Evolutionary conservation across 1,284 basidiomycete genomes (phyloP), one percentile per base, ranked within the genome.

Genomic region (Pterulicium gracile): DNA sequence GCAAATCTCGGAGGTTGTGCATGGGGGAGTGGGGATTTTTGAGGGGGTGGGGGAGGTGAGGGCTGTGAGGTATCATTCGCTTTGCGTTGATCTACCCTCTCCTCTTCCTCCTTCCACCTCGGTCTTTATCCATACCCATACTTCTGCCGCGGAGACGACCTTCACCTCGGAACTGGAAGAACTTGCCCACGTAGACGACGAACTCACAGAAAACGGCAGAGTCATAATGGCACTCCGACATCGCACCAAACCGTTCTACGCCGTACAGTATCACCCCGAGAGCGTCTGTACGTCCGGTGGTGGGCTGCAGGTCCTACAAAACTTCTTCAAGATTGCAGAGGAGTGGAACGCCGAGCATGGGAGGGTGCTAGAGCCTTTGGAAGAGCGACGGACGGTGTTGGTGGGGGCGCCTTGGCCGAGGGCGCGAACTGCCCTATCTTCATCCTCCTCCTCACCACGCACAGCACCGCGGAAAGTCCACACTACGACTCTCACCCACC

Each of bases 231-330:
- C 77, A 21, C 61, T 73, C 22, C 72, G 69, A 53, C 91, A 94
- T 59, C 68, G 56, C 40, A 60, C 56, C 10, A 74, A 73, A 50
- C 89, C 93, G 0, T 88, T 94, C 54, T 94, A 86, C 80, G 91
- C 89, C 2, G 92, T 98, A 2, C 94, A 98, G 59, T 98, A 96
- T 57, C 95, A 98, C 61, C 95, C 94, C 1, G 94, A 95, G 63
- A 88, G 81, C 4, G 75, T 79, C 1, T 72, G 80, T 51, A 87
- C 82, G 2, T 63, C 66, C 42, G 73, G 70, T 2, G 80, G 79
- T 7, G 85, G 84, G 1, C 54, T 70, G 14, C 70, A 77, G 45
- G 73, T 87, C n/a, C 51, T 88, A 41, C 59, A 59, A 13, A 88
- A 87, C 58, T 88, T 88, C 56, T 88, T 82, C 81, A 58, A 61